Base-by-base conservation (phyloP, 2,329 filamentous ascomycete genomes). In the Hypoxylon sp. region DNA sequence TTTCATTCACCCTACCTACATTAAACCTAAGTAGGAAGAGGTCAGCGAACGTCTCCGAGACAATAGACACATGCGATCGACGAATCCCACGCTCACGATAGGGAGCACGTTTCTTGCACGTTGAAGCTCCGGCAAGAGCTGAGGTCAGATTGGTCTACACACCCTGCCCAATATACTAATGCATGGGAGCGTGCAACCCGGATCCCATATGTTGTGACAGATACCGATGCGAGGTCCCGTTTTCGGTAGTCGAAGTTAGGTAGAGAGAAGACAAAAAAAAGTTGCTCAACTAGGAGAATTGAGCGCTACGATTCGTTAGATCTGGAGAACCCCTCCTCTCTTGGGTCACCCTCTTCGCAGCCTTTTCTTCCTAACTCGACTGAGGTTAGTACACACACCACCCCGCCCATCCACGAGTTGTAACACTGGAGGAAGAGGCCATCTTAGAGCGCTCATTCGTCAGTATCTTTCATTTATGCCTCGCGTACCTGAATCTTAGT, bases 401-500 rank as follows among this genome's bases (percentile, higher is more conserved):
- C 64, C 67, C 65, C 68, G 59, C 58, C 46, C 64, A 65, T 46
- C 68, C 65, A 72, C 67, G 63, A 70, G 66, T 61, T 30, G 17
- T 27, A 42, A 27, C 54, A 55, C 27, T 44, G 56, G 46, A 31
- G 42, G 62, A 31, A 35, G 64, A 56, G 22, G 35, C 50, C 44
- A 48, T 61, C 56, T 66, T 61, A 48, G 48, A 37, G 48, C 42
- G 63, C 57, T 70, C 33, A 73, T 73, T 73, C 69, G 71, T 57
- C 55, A 22, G 55, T 30, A 33, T 22, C 53, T 49, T 22, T 61
- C 54, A 64, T 63, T 71, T 66, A 65, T 63, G 61, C 69, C 62
- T 72, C 67, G 60, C 66, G 69, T 73, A 70, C 69, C 71, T 73
- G 71, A 69, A 68, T 71, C 61, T 72, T 68, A 68, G 64, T 66